Percentiles rank a stretch among this genome's conserved stretches.
Evolutionary conservation across 306 rosid species (phyloP).

Genomic region (Lupinus albus): DNA sequence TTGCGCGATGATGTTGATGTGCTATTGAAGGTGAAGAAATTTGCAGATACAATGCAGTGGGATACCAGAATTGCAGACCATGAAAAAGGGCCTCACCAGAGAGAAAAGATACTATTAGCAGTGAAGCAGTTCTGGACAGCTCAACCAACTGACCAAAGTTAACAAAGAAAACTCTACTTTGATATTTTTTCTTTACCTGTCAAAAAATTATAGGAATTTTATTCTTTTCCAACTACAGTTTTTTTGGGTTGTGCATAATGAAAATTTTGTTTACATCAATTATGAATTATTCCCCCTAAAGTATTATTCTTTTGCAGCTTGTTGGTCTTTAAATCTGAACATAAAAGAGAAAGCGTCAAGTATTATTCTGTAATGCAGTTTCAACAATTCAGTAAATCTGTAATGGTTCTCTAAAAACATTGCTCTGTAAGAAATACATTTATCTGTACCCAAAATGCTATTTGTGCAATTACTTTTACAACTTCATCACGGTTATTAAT

Average conservation of each 20-base stretch:
- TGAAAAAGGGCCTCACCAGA: conserved; percentile 69
- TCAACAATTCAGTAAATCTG: background rate
- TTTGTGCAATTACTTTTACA: too few species aligned
- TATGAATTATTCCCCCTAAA: conserved; percentile 18
- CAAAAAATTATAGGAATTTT: conserved; percentile 16
- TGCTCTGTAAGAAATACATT: too few species aligned
- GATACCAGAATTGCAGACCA: conserved; percentile 73
- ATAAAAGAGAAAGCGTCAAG: background rate
- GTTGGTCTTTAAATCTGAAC: background rate
- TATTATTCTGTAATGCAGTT: background rate
- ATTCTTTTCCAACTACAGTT: conserved; percentile 48
- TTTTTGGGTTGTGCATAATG: conserved; percentile 40
- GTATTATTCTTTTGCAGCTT: background rate
- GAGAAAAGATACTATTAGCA: conserved; percentile 78
- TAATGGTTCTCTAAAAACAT: background rate
- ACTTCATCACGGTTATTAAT: too few species aligned
- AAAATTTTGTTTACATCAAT: conserved; percentile 21
- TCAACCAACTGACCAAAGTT: conserved; percentile 41
- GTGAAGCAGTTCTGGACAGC: conserved; percentile 83
- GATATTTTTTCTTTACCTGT: conserved; percentile 17
- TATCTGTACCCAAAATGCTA: too few species aligned
- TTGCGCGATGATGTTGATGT: conserved; percentile 81
- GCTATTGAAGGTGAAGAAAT: conserved; percentile 58
- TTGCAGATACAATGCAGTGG: conserved; percentile 70
- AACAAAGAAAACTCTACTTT: conserved; percentile 39